phyloP scores from a whole-genome alignment of 2,329 filamentous ascomycete species.

The Beauveria australis region DNA sequence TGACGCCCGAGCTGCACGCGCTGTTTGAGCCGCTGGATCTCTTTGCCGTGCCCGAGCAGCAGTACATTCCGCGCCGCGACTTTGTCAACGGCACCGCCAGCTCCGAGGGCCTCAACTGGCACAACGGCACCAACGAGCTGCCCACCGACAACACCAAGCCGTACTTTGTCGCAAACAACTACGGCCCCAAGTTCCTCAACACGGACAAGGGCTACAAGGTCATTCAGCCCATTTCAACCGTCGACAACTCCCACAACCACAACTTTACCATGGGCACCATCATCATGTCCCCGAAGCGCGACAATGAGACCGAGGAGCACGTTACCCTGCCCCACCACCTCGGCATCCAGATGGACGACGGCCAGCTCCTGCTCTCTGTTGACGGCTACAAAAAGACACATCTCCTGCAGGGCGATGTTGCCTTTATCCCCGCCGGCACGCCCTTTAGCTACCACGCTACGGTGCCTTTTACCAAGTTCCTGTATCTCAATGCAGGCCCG shows the following conservation, averaged over 20 bases:
- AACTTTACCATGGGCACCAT: conserved; percentile 18
- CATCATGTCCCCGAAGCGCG: conserved; percentile 13
- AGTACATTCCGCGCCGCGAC: conserved; percentile 15
- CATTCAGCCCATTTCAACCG: conserved; percentile 15
- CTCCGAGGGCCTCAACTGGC: conserved; percentile 13
- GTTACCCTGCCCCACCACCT: conserved; percentile 14
- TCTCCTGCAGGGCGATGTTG: conserved; percentile 20
- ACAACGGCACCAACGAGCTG: conserved; percentile 16
- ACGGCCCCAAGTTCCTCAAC: conserved; percentile 17
- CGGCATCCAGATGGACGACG: conserved; percentile 21
- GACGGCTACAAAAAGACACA: conserved; percentile 17
- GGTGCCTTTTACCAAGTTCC: conserved; percentile 19
- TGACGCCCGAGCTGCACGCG: conserved; percentile 12
- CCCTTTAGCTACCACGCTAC: conserved; percentile 18
- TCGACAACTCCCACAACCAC: conserved; percentile 10
- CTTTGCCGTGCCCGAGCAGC: conserved; percentile 10
- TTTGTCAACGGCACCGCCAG: conserved; percentile 17
- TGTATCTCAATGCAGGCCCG: conserved; percentile 19
- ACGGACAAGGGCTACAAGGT: conserved; percentile 17
- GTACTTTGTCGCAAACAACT: conserved; percentile 18
- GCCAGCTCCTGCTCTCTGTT: conserved; percentile 17
- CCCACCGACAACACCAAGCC: conserved; percentile 9
- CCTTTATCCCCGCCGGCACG: conserved; percentile 18
- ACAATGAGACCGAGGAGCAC: conserved; percentile 11
- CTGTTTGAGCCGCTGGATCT: conserved; percentile 14